These are phyloP conservation scores for Takashimella tepidaria DNA, from an alignment of 1,284 basidiomycete species.

Conservation along the genomic window DNA sequence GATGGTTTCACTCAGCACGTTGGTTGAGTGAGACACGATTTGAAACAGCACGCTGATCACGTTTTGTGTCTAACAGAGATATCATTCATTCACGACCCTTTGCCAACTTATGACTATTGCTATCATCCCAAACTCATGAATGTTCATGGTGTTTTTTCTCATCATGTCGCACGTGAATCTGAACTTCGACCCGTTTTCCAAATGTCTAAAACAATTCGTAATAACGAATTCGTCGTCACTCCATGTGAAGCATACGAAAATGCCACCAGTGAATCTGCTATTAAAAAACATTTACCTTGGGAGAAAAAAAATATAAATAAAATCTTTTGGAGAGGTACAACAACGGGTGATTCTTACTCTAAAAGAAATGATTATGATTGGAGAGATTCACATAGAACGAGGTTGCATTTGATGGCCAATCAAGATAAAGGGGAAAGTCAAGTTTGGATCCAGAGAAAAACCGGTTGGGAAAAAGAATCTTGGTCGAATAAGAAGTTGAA, in stretches of 20 bases:
- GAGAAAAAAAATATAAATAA: conserved; percentile 41
- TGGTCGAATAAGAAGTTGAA: conserved; percentile 37
- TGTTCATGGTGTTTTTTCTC: conserved; percentile 40
- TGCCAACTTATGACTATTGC: conserved; percentile 35
- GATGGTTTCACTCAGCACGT: too few species aligned
- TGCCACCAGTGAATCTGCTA: conserved; percentile 16
- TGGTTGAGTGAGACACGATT: conserved; percentile 10
- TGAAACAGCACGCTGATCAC: conserved; percentile 4
- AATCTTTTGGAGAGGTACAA: conserved; percentile 49
- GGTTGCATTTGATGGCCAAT: conserved; percentile 41
- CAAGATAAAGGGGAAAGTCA: conserved; percentile 26
- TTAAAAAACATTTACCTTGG: conserved; percentile 38
- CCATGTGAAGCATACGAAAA: conserved; percentile 45
- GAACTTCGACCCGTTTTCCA: conserved; percentile 44
- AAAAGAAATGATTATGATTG: conserved; percentile 34
- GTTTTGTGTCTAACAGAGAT: too few species aligned
- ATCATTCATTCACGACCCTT: conserved; percentile 37
- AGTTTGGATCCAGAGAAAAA: conserved; percentile 40
- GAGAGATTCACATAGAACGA: conserved; percentile 44
- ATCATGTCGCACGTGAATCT: conserved; percentile 32
- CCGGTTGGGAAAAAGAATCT: conserved; percentile 29
- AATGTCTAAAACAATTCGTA: conserved; percentile 38
- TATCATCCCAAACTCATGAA: conserved; percentile 30
- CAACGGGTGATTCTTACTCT: conserved; percentile 46
- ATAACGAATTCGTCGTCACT: conserved; percentile 41